Evolutionary conservation across 1,284 basidiomycete genomes (phyloP).

Genomic region (Leccinum variabile): DNA sequence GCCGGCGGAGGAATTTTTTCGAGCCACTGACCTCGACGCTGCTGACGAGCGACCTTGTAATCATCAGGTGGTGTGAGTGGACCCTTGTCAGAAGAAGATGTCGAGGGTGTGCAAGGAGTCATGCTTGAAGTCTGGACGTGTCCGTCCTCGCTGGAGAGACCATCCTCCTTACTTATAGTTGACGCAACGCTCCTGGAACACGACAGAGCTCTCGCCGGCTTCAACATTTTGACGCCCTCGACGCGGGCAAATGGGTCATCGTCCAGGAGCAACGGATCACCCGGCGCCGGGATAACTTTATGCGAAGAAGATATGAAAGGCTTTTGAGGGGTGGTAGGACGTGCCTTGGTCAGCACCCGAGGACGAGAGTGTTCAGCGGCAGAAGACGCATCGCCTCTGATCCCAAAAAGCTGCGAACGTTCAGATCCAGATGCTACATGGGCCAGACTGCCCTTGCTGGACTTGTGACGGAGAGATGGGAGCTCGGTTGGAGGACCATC

Average conservation of each 20-base stretch:
- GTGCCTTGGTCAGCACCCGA: conserved; percentile 34
- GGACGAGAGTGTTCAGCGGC: conserved; percentile 16
- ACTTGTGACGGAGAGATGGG: conserved; percentile 15
- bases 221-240: conserved; percentile 47
- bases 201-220: conserved; percentile 18
- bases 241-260: conserved; percentile 60
- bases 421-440: conserved; percentile 14
- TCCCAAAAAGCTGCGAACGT: conserved; percentile 7
- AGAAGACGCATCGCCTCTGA: conserved; percentile 12
- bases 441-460: conserved; percentile 17
- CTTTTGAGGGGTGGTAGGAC: conserved; percentile 32
- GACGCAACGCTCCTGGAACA: conserved; percentile 14
- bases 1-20: conserved; percentile 40
- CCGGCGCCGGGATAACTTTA: conserved; percentile 12
- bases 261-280: conserved; percentile 39
- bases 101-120: conserved; percentile 2
- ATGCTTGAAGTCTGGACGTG: conserved; percentile 4
- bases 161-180: conserved; percentile 9
- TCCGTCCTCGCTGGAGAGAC: conserved; percentile 14
- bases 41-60: conserved; percentile 40
- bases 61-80: conserved; percentile 38
- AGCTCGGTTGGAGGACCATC: conserved; percentile 16
- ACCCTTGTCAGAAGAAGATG: conserved; percentile 16
- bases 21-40: conserved; percentile 42
- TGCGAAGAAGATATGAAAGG: conserved; percentile 4